Evolutionary conservation across 1,284 basidiomycete genomes (phyloP).

Genomic region (Phlebopus sp.): DNA sequence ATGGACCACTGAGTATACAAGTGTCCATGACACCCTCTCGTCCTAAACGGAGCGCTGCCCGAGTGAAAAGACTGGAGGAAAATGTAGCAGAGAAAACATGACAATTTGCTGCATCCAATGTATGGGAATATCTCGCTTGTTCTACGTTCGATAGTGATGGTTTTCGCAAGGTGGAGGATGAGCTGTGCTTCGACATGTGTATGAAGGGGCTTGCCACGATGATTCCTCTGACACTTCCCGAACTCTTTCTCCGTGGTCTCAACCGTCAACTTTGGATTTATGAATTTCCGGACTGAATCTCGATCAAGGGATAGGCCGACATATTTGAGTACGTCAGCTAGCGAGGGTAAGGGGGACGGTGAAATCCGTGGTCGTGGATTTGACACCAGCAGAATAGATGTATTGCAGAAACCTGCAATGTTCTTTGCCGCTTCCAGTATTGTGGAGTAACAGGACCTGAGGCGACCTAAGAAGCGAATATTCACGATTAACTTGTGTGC

Average conservation of each 20-base stretch:
- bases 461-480: constrained; percentile 1
- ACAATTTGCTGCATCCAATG: constrained; percentile 4
- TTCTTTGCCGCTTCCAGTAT: not conserved
- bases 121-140: constrained; percentile 1
- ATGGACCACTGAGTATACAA: constrained; percentile 3
- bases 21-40: not conserved
- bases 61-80: constrained; percentile 1
- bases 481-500: not conserved
- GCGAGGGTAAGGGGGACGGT: not conserved
- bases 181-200: constrained; percentile 3
- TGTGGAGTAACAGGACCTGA: constrained; percentile 1
- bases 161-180: not conserved
- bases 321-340: not conserved
- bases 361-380: not conserved
- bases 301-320: not conserved
- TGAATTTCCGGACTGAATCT: not conserved
- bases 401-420: not conserved
- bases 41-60: not conserved
- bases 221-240: not conserved
- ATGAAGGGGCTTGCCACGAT: not conserved
- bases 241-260: not conserved
- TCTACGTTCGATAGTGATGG: not conserved
- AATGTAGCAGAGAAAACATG: constrained; percentile 2
- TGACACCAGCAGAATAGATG: not conserved
- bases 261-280: not conserved